phyloP scores from a whole-genome alignment of 2,329 filamentous ascomycete species.

The Hypoxylon rubiginosum region DNA sequence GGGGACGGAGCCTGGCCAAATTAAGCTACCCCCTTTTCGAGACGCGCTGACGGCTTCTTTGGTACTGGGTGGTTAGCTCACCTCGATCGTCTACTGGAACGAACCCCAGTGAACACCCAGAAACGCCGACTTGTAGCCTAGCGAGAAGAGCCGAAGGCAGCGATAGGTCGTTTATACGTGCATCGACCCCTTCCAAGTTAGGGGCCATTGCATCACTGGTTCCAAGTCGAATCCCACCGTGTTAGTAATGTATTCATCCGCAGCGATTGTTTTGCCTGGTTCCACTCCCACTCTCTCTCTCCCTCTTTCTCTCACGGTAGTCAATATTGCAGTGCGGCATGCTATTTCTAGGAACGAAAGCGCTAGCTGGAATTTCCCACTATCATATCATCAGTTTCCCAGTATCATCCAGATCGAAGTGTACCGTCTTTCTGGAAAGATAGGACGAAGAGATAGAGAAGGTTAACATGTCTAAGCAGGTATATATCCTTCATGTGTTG shows the following conservation, averaged over 20 bases:
- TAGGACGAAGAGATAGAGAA: neutral
- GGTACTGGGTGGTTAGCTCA: slow-evolving; percentile 18
- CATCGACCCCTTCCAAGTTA: slow-evolving; percentile 9
- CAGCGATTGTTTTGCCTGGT: neutral
- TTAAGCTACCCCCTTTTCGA: slow-evolving; percentile 24
- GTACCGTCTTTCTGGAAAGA: neutral
- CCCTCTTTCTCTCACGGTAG: slow-evolving; percentile 5
- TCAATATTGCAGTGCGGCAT: neutral
- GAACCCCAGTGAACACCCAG: slow-evolving; percentile 2
- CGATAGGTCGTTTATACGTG: slow-evolving; percentile 17
- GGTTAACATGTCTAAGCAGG: no score
- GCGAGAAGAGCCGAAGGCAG: slow-evolving; percentile 12
- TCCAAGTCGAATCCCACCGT: slow-evolving; percentile 6
- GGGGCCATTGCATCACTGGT: slow-evolving; percentile 14
- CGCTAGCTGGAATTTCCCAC: neutral
- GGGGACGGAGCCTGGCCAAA: slow-evolving; percentile 27
- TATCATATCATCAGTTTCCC: neutral
- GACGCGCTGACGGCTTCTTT: slow-evolving; percentile 5
- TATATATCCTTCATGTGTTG: no score
- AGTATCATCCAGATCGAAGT: neutral
- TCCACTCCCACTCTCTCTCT: neutral
- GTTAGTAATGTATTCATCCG: slow-evolving; percentile 28
- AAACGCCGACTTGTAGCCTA: slow-evolving; percentile 29
- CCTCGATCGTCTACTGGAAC: slow-evolving; percentile 8
- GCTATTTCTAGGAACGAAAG: neutral